Base-by-base conservation (phyloP, 2,329 filamentous ascomycete species). In the Aspergillus persii region DNA sequence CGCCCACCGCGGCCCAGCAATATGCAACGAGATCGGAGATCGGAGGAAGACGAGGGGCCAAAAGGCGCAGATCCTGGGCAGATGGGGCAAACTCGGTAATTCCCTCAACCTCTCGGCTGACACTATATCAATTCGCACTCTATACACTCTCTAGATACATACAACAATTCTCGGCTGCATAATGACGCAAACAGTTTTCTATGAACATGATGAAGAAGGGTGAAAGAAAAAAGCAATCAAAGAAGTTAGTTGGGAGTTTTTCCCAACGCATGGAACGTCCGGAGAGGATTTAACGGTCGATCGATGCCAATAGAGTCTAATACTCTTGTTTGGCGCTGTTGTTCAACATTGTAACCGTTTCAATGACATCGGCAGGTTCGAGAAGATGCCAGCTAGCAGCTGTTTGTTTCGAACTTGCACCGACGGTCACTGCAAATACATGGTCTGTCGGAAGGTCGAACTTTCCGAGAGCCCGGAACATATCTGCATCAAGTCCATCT, bases 391-490 rank as follows among this genome's bases (percentile, higher is more conserved):
- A 97, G 66, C 87, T 88, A 15, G 95, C 95, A 57, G 96, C 81
- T 2, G 95, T 98, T 70, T 92, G 89, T 81, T 97, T 97, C 57
- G 89, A 93, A 76, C 90, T 95, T 4, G 92, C 89, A 2, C 95
- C 95, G 2, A 98, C 91, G 0, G 92, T 96, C 48, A 96, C 91
- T 2, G 92, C 91, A 77, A 96, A 98, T 63, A 96, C 86, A 69
- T 92, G 86, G 39, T 91, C 73, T 76, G 77, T 63, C 71, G 83
- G 75, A 77, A 87, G 71, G 74, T 83, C 71, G 70, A 83, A 82
- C 62, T 81, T 77, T 55, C 83, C 74, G 49, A 98, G 83, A 12
- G 92, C 89, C 57, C 91, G 90, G 85, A 98, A 98, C 86, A 89
- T 89, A 71, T 89, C 86, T 88, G 63, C 50, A 9, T 31, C 47